Evolutionary conservation across 2,329 filamentous ascomycete species (phyloP).

Genomic region (Claviceps sp.): DNA sequence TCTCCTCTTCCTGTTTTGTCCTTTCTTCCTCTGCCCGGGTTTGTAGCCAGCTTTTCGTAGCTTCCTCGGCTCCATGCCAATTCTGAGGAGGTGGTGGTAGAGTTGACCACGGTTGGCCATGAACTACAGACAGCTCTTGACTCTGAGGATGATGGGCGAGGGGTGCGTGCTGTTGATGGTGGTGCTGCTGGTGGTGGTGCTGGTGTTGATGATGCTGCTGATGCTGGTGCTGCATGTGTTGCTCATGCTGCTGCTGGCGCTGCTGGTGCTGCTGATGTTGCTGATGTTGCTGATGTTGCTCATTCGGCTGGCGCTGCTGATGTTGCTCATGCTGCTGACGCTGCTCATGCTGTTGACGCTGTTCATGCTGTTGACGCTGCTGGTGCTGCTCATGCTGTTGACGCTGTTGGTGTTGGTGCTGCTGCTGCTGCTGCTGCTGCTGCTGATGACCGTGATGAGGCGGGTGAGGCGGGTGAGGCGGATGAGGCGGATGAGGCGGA

Average conservation of each 20-base stretch:
- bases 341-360: background rate
- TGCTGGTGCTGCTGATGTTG: conserved; percentile 10
- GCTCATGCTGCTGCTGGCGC: conserved; percentile 9
- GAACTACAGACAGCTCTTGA: conserved; percentile 13
- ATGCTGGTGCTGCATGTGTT: background rate
- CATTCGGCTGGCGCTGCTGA: conserved; percentile 9
- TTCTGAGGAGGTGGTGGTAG: conserved; percentile 51
- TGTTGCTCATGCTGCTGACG: conserved; percentile 10
- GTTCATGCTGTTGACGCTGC: conserved; percentile 9
- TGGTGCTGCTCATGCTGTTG: background rate
- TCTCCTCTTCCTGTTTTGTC: conserved; percentile 62
- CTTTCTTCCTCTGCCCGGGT: conserved; percentile 63
- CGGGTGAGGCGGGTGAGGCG: conserved; percentile 6
- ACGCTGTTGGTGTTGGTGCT: conserved; percentile 11
- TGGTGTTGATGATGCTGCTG: conserved; percentile 11
- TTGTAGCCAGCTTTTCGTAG: conserved; percentile 57
- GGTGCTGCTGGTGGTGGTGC: background rate
- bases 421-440: background rate
- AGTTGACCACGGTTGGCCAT: conserved; percentile 29
- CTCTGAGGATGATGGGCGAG: conserved; percentile 14
- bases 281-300: background rate
- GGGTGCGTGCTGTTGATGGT: conserved; percentile 5
- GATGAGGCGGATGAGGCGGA: conserved; percentile 8
- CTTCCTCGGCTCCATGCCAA: conserved; percentile 55
- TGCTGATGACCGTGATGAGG: conserved; percentile 14